Percentiles rank a stretch among this genome's conserved stretches.
These are phyloP conservation scores for Phytophthora meadii DNA, from an alignment of 352 stramenopile genomes.

Conservation along the genomic window DNA sequence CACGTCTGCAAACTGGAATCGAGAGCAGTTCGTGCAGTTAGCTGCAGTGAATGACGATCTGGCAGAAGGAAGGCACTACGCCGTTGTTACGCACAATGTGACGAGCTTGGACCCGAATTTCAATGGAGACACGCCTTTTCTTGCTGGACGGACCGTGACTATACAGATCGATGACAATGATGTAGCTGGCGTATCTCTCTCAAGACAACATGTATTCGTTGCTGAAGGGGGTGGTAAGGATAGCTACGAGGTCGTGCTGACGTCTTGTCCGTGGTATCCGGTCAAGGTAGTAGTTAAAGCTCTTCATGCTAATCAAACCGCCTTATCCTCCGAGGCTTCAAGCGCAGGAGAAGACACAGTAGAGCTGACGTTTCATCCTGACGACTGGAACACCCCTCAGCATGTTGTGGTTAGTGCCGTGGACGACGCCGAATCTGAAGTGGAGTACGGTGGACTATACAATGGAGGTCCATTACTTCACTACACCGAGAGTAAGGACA, in stretches of 20 bases:
- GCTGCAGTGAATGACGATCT: slow-evolving; percentile 60
- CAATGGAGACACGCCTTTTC: slow-evolving; percentile 59
- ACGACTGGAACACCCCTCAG: slow-evolving; percentile 62
- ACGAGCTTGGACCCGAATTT: slow-evolving; percentile 65
- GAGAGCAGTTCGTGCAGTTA: slow-evolving; percentile 66
- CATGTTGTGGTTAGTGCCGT: slow-evolving; percentile 53
- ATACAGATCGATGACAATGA: slow-evolving; percentile 83
- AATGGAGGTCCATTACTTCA: slow-evolving; percentile 62
- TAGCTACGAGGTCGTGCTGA: slow-evolving; percentile 64
- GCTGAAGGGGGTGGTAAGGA: slow-evolving; percentile 65
- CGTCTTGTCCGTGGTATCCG: slow-evolving; percentile 62
- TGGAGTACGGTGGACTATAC: slow-evolving; percentile 69
- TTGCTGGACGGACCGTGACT: slow-evolving; percentile 62
- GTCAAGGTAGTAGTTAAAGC: slow-evolving; percentile 55
- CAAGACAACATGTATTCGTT: slow-evolving; percentile 63
- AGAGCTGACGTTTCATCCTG: slow-evolving; percentile 47
- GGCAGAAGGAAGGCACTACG: slow-evolving; percentile 72
- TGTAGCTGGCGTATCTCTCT: slow-evolving; percentile 53
- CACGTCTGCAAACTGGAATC: slow-evolving; percentile 69
- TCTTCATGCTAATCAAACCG: slow-evolving; percentile 55
- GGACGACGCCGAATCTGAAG: slow-evolving; percentile 65
- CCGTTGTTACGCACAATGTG: slow-evolving; percentile 53
- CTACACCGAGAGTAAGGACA: slow-evolving; percentile 62
- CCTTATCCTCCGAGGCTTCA: slow-evolving; percentile 13
- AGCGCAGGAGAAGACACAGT: slow-evolving; percentile 2